Conservation (phyloP, 2,329 filamentous ascomycete species). For the Colletotrichum eremochloae region DNA sequence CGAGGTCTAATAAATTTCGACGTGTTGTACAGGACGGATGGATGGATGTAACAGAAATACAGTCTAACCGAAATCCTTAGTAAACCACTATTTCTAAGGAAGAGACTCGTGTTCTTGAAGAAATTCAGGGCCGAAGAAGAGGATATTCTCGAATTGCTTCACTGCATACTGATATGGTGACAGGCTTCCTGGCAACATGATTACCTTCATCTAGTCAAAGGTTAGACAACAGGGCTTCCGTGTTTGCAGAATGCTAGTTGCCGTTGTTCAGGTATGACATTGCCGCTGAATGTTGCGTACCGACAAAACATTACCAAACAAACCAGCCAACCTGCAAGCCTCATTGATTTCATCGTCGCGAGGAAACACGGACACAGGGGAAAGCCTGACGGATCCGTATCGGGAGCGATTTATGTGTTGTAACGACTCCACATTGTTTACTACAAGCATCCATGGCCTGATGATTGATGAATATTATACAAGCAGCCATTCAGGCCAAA, state of each 20-base stretch:
- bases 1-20: background rate
- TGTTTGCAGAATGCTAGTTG: conserved; percentile 11
- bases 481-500: background rate
- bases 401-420: too few species aligned
- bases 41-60: conserved; percentile 2
- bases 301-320: background rate
- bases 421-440: background rate
- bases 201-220: background rate
- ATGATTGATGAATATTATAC: background rate
- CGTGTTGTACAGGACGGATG: conserved; percentile 16
- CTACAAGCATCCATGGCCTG: background rate
- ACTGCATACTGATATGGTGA: conserved; percentile 2
- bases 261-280: conserved; percentile 16
- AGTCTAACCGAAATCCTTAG: background rate
- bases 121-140: background rate
- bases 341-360: background rate
- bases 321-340: background rate
- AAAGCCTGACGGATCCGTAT: too few species aligned
- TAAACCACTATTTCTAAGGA: background rate
- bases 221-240: background rate
- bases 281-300: conserved; percentile 1
- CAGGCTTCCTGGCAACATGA: background rate
- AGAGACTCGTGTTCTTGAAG: background rate
- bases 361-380: background rate
- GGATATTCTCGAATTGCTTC: background rate